A percentile compares a stretch with the other conserved stretches of the same genome.
These are phyloP conservation scores for Trametes cubensis DNA, from an alignment of 768 basidiomycete species.

Conservation along the genomic window DNA sequence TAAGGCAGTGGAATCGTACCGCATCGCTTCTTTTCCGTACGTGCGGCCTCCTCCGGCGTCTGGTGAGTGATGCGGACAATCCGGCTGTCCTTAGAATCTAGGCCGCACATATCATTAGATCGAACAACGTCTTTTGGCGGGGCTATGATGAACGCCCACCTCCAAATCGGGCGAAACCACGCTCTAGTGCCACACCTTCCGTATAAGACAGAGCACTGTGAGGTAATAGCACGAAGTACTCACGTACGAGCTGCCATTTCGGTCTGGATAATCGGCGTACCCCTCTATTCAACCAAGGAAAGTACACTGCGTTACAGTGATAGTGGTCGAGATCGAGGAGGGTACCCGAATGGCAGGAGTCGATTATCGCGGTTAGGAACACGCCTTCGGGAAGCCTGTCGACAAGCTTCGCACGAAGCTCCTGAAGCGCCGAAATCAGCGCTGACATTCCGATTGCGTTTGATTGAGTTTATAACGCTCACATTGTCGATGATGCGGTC, in stretches of 20 bases:
- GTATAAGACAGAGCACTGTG: too few relatives aligned
- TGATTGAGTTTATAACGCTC: too few relatives aligned
- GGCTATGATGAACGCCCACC: too few relatives aligned
- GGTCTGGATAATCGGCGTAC: conserved; percentile 14
- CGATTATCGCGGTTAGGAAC: conserved; percentile 27
- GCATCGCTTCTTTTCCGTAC: not conserved
- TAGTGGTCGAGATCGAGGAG: conserved; percentile 31
- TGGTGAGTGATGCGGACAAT: not conserved
- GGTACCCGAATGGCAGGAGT: conserved; percentile 32
- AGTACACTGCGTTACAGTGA: conserved; percentile 28
- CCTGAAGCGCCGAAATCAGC: conserved; percentile 11
- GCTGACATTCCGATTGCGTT: too few relatives aligned
- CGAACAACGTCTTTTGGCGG: too few relatives aligned
- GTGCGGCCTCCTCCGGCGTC: not conserved
- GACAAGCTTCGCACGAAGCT: conserved; percentile 24
- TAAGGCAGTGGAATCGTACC: not conserved
- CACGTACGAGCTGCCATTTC: conserved; percentile 15
- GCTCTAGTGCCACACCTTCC: too few relatives aligned
- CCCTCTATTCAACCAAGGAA: conserved; percentile 28
- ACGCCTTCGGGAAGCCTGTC: conserved; percentile 25
- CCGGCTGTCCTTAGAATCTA: not conserved
- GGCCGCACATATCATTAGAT: not conserved
- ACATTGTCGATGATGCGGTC: conserved; percentile 31
- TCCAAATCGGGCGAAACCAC: too few relatives aligned
- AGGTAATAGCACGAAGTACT: not conserved